Evolutionary conservation across 1,139 yeast species (phyloP).

Genomic region (Yamadazyma conglobata): DNA sequence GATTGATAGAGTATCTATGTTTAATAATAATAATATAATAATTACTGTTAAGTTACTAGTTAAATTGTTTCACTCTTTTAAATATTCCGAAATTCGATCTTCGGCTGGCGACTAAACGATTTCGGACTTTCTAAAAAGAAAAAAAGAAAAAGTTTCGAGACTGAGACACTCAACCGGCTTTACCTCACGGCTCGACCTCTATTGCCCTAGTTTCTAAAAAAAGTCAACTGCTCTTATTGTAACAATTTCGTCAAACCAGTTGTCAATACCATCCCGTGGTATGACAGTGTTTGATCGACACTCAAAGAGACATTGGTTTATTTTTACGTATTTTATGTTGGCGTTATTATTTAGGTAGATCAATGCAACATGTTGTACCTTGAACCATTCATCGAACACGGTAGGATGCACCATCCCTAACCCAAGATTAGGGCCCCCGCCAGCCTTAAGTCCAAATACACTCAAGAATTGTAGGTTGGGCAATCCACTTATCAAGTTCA

Average conservation of each 20-base stretch:
- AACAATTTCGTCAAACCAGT: conserved; percentile 38
- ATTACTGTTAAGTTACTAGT: too few relatives aligned
- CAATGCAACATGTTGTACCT: conserved; percentile 52
- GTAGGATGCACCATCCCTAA: conserved; percentile 53
- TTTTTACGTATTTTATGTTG: conserved; percentile 39
- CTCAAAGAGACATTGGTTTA: conserved; percentile 38
- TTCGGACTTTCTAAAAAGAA: too few relatives aligned
- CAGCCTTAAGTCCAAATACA: conserved; percentile 49
- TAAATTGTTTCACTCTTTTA: too few relatives aligned
- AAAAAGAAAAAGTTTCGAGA: too few relatives aligned
- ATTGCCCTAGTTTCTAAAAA: neutral
- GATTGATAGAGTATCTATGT: conserved; percentile 11
- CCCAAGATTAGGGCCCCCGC: conserved; percentile 56
- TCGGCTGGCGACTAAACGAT: too few relatives aligned
- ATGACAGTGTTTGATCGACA: conserved; percentile 18
- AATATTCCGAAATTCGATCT: too few relatives aligned
- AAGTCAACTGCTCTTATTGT: conserved; percentile 12
- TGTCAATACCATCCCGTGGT: conserved; percentile 41
- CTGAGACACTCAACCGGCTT: too few relatives aligned
- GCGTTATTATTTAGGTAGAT: conserved; percentile 27
- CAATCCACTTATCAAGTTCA: conserved; percentile 23
- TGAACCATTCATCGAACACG: conserved; percentile 54
- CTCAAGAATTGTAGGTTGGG: conserved; percentile 36
- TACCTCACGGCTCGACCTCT: too few relatives aligned
- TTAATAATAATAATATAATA: too few relatives aligned